These are phyloP conservation scores for Trichoderma atroviride DNA, from an alignment of 2,329 filamentous ascomycete species.

Conservation along the genomic window DNA sequence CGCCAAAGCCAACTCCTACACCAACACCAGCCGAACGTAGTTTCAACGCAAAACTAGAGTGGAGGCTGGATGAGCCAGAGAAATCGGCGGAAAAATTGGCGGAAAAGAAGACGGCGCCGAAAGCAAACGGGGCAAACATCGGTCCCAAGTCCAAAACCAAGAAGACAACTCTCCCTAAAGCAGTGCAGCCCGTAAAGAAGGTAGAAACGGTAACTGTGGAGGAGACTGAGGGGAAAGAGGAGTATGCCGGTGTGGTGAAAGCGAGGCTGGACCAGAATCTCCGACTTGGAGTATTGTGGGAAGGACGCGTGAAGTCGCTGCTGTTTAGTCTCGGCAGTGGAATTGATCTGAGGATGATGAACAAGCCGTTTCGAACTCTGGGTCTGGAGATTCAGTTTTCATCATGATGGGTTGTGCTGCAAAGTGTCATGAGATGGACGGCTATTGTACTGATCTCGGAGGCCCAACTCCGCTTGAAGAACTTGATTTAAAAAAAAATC, in stretches of 20 bases:
- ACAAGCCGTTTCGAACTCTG: conserved; percentile 75
- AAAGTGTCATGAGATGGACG: not conserved
- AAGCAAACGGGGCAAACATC: conserved; percentile 30
- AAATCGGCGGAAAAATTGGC: not conserved
- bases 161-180: conserved; percentile 43
- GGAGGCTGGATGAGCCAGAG: conserved; percentile 48
- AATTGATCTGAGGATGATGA: conserved; percentile 75
- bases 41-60: conserved; percentile 58
- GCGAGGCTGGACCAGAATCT: conserved; percentile 86
- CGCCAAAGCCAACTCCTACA: not conserved
- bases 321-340: conserved; percentile 88
- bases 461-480: not conserved
- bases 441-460: not conserved
- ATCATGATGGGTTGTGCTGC: conserved; percentile 53
- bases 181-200: conserved; percentile 28
- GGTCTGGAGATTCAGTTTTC: conserved; percentile 84
- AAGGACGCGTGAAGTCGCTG: conserved; percentile 87
- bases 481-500: not conserved
- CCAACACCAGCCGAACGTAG: conserved; percentile 41
- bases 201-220: conserved; percentile 20
- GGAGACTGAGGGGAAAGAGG: conserved; percentile 55
- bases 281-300: conserved; percentile 86
- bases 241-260: conserved; percentile 85
- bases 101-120: not conserved
- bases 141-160: conserved; percentile 56